phyloP scores from a whole-genome alignment of 129 eudicot genomes.

The Dittrichia graveolens region DNA sequence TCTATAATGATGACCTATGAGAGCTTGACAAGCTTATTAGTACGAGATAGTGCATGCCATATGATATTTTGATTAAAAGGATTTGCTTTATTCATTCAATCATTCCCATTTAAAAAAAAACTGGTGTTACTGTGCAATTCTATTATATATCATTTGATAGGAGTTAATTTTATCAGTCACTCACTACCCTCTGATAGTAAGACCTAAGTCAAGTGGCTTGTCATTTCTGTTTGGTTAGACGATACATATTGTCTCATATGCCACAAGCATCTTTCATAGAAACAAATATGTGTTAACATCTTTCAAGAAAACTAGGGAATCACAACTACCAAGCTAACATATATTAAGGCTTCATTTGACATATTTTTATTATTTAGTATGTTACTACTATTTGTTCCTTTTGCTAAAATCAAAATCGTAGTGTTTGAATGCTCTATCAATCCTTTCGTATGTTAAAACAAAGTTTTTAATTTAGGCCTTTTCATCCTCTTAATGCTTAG shows the following conservation, averaged over 20 bases:
- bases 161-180: background rate
- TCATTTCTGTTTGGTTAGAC: too few relatives aligned
- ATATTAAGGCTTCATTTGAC: background rate
- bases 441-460: background rate
- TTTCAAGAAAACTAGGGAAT: background rate
- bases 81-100: too few relatives aligned
- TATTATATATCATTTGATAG: background rate
- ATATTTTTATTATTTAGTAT: background rate
- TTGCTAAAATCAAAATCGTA: background rate
- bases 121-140: too few relatives aligned
- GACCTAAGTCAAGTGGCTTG: too few relatives aligned
- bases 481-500: constrained; percentile 16
- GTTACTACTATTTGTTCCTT: background rate
- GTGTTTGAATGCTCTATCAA: constrained; percentile 4
- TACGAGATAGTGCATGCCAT: too few relatives aligned
- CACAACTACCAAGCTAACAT: background rate
- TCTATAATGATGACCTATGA: too few relatives aligned
- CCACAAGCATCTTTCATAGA: too few relatives aligned
- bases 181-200: too few relatives aligned
- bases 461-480: constrained; percentile 1
- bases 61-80: too few relatives aligned
- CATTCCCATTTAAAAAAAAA: too few relatives aligned
- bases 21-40: too few relatives aligned
- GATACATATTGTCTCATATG: too few relatives aligned
- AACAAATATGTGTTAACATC: background rate